Conservation (phyloP, 2,329 filamentous ascomycete species). For the Proliferodiscus dingleyae region DNA sequence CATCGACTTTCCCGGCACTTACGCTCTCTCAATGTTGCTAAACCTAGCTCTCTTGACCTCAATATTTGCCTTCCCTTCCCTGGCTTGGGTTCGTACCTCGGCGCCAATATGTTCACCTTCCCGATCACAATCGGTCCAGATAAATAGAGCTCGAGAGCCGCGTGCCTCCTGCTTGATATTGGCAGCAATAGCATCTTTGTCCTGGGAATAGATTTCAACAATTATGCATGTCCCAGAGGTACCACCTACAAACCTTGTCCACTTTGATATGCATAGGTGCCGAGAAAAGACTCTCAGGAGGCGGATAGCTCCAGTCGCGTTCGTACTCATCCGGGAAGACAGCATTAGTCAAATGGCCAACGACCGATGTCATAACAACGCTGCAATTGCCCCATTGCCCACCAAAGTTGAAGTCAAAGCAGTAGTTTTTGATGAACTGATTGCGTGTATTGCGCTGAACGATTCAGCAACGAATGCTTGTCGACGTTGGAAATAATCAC, state of each 20-base stretch:
- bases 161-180: conserved; percentile 81
- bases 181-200: conserved; percentile 73
- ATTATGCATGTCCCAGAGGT: conserved; percentile 15
- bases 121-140: conserved; percentile 98
- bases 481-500: conserved; percentile 27
- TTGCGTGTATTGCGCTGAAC: conserved; percentile 25
- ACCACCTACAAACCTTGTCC: conserved; percentile 48
- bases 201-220: conserved; percentile 41
- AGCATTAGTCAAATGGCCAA: conserved; percentile 77
- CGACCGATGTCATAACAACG: conserved; percentile 91
- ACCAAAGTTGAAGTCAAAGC: conserved; percentile 84
- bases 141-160: conserved; percentile 71
- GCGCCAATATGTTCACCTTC: conserved; percentile 95
- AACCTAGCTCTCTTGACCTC: conserved; percentile 83
- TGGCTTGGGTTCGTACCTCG: conserved; percentile 80
- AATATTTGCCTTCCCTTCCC: conserved; percentile 66
- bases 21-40: conserved; percentile 93
- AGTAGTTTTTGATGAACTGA: conserved; percentile 88
- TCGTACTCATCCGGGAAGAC: conserved; percentile 68
- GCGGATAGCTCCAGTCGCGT: conserved; percentile 75
- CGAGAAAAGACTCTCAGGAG: conserved; percentile 74
- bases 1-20: conserved; percentile 31
- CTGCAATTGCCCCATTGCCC: conserved; percentile 72
- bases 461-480: conserved; percentile 5
- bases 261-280: conserved; percentile 69